Percentiles rank a stretch among this genome's conserved stretches.
phyloP scores from a whole-genome alignment of 768 basidiomycete genomes.

The Cyathus striatus region DNA sequence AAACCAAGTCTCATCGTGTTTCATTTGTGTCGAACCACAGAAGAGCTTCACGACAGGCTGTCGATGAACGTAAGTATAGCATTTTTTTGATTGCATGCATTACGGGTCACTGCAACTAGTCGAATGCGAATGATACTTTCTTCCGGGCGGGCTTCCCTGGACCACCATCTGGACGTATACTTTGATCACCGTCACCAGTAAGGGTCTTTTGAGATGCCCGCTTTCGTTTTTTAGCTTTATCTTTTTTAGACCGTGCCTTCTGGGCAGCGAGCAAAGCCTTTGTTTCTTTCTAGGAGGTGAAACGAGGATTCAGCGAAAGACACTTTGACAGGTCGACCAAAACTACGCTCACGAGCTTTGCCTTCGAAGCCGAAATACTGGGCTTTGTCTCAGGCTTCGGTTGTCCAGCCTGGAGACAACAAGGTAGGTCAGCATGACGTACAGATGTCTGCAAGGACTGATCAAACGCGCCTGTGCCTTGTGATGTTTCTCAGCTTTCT shows the following conservation, averaged over 20 bases:
- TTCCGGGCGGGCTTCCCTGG: constrained; percentile 4
- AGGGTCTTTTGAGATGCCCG: constrained; percentile 4
- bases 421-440: background rate
- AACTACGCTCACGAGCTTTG: constrained; percentile 28
- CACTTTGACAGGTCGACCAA: background rate
- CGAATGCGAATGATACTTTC: constrained; percentile 2
- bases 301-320: background rate
- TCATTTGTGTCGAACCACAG: no score
- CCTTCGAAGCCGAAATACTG: constrained; percentile 22
- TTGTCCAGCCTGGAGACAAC: constrained; percentile 16
- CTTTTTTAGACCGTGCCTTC: constrained; percentile 30
- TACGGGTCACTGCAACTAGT: background rate
- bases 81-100: no score
- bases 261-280: constrained; percentile 32
- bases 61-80: no score
- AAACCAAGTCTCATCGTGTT: no score
- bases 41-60: no score
- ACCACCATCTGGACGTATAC: background rate
- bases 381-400: constrained; percentile 18
- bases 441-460: background rate
- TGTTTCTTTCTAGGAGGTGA: constrained; percentile 31
- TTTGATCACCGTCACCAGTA: background rate
- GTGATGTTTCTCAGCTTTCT: constrained; percentile 33
- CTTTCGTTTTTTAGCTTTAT: constrained; percentile 29
- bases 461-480: constrained; percentile 29